Base-by-base conservation (phyloP, 2,329 filamentous ascomycete species). In the Grosmannia penicillata region DNA sequence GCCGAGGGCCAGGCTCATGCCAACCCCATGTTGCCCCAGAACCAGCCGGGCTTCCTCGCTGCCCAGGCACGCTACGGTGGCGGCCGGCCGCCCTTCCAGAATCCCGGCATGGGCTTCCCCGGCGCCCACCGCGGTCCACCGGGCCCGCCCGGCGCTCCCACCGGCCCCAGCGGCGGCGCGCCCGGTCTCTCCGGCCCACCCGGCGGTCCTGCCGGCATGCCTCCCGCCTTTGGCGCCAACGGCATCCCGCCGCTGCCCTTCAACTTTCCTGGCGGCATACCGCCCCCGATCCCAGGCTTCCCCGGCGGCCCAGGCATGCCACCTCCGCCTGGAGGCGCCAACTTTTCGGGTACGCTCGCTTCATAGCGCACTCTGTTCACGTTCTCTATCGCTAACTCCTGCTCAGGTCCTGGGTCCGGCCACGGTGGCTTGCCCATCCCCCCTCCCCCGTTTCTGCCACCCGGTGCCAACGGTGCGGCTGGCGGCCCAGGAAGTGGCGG, bases 1-100 rank as follows among this genome's bases (percentile, higher is more conserved):
- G 42, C 85, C 49, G 91, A 93, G 63, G 91, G 91, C 52, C 86
- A 95, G 59, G 77, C 80, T 47, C 75, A 78, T 53, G 75, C 76
- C 44, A 95, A 93, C 59, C 87, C 82, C 37, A 85, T 91, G 75
- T 75, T 89, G 35, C 72, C 68, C 10, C 73, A 77, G 53, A 77
- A 77, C 59, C 77, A 78, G 54, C 73, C 73, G 36, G 68, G 69
- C 47, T 64, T 37, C 28, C 43, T 38, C 19, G 59, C 58, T 48
- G 37, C 44, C 18, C 43, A 45, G 30, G 41, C 39, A 1, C 45
- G 45, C 18, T 47, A 45, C 24, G 41, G 44, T 22, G 66, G 68
- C 45, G 62, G 37, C n/a, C 43, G 38, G 6, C 45, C 39, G 11
- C 39, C 41, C 17, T 45, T 36, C 23, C 33, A 31, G 10, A 17